A percentile compares a stretch with the other conserved stretches of the same genome.
Conservation (phyloP, 257 asterid genomes). For the Scutellaria baicalensis region DNA sequence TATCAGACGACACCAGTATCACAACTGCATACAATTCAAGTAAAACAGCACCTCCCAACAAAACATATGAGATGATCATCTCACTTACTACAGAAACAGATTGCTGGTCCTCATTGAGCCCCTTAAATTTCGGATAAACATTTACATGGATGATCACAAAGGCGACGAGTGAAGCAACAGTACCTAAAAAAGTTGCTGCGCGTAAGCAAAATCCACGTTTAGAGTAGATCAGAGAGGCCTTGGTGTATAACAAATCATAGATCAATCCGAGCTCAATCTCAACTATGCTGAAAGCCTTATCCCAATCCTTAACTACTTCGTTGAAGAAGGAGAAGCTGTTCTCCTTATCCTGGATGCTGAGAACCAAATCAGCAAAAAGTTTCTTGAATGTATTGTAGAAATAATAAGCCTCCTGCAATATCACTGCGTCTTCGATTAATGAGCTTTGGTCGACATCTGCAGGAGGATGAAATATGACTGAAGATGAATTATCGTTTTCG, state of each 20-base stretch:
- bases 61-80: conserved; percentile 9
- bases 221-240: conserved; percentile 5
- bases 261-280: conserved; percentile 32
- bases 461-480: too few relatives aligned
- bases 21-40: conserved; percentile 17
- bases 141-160: background rate
- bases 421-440: background rate
- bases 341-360: conserved; percentile 28
- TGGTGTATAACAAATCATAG: conserved; percentile 25
- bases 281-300: conserved; percentile 18
- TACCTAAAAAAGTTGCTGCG: background rate
- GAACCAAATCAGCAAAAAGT: conserved; percentile 32
- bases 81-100: background rate
- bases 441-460: too few relatives aligned
- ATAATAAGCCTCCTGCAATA: conserved; percentile 10
- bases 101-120: too few relatives aligned
- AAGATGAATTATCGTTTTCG: background rate
- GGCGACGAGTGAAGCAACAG: background rate
- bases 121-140: background rate
- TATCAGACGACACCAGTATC: background rate
- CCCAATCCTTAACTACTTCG: background rate
- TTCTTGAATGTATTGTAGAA: conserved; percentile 24
- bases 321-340: conserved; percentile 13
- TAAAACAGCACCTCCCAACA: conserved; percentile 19
- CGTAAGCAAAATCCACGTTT: background rate